These are phyloP conservation scores for Pholiota microspora DNA, from an alignment of 768 basidiomycete genomes.

Conservation along the genomic window DNA sequence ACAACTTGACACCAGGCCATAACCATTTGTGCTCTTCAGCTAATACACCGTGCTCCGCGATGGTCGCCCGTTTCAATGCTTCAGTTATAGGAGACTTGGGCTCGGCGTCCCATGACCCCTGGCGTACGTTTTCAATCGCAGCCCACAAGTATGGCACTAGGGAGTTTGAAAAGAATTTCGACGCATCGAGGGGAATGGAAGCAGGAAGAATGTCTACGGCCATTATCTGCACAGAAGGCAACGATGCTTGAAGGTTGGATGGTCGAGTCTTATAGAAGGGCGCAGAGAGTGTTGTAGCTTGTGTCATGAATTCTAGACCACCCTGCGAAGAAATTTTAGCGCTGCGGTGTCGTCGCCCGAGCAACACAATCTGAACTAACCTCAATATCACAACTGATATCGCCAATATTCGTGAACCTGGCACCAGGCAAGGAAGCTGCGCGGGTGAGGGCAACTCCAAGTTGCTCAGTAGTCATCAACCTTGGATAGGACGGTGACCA, in stretches of 20 bases:
- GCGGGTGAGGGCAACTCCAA: constrained; percentile 45
- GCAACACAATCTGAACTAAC: constrained; percentile 43
- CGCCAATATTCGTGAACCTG: constrained; percentile 73
- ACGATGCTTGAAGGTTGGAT: constrained; percentile 31
- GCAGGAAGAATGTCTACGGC: constrained; percentile 91
- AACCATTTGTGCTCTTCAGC: constrained; percentile 58
- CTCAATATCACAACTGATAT: constrained; percentile 88
- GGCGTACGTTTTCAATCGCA: constrained; percentile 35
- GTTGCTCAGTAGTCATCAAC: constrained; percentile 67
- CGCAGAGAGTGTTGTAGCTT: constrained; percentile 72
- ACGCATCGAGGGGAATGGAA: constrained; percentile 79
- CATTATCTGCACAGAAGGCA: constrained; percentile 74
- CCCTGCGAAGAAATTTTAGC: constrained; percentile 50
- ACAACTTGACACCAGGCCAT: constrained; percentile 44
- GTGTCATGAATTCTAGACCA: constrained; percentile 79
- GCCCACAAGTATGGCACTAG: constrained; percentile 68
- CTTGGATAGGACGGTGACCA: constrained; percentile 81
- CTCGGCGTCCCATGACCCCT: not conserved
- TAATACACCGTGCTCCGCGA: constrained; percentile 60
- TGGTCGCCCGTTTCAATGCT: constrained; percentile 68
- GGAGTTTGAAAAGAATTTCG: constrained; percentile 66
- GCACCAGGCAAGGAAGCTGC: constrained; percentile 50
- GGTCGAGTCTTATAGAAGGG: constrained; percentile 65
- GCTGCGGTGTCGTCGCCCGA: too few species aligned
- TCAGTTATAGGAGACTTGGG: constrained; percentile 20